Base-by-base conservation (phyloP, 2,329 filamentous ascomycete species). In the Purpureocillium lavendulum region DNA sequence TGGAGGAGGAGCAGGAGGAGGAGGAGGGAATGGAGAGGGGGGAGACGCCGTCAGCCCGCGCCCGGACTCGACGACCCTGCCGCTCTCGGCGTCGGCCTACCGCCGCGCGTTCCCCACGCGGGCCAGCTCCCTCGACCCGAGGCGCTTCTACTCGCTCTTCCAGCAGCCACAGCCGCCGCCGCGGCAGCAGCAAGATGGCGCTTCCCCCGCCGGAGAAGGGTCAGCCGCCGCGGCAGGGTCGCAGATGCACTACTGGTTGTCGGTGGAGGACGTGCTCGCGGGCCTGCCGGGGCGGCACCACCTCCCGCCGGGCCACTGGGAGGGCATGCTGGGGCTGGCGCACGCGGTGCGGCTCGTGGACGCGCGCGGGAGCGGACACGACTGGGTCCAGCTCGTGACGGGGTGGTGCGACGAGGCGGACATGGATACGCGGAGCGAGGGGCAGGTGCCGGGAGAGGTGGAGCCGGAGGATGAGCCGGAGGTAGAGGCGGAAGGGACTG, bases 221-320 rank as follows among this genome's bases (percentile, higher is more conserved):
- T n/a, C 21, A 26, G 21, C 5, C 21, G 10, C 21, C 5, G 21
- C 5, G 6, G 21, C 21, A 26, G n/a, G n/a, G 21, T 26, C 14
- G 15, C 21, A 18, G 14, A 30, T 45, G 18, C 45, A 47, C 29
- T 48, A 47, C 42, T 48, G 45, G 42, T 37, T 47, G 8, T n/a
- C 35, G 2, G 37, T 44, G 4, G 40, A 39, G 13, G 16, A 33
- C 2, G 41, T 48, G 9, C 39, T 48, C 9, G 17, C 17, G 10
- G 46, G 41, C 11, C 29, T 36, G 18, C 46, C 41, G 4, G 41
- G 43, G 10, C 13, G 35, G 4, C 30, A 33, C 12, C 30, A 37
- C 3, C 40, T 49, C 13, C 45, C 45, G 7, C 1, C 34, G n/a
- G 43, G 43, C 4, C 46, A 49, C 13, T 49, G 46, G 46, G 16